These are phyloP conservation scores for Globisporangium uncinulatum DNA, from an alignment of 352 stramenopile genomes.

Conservation along the genomic window DNA sequence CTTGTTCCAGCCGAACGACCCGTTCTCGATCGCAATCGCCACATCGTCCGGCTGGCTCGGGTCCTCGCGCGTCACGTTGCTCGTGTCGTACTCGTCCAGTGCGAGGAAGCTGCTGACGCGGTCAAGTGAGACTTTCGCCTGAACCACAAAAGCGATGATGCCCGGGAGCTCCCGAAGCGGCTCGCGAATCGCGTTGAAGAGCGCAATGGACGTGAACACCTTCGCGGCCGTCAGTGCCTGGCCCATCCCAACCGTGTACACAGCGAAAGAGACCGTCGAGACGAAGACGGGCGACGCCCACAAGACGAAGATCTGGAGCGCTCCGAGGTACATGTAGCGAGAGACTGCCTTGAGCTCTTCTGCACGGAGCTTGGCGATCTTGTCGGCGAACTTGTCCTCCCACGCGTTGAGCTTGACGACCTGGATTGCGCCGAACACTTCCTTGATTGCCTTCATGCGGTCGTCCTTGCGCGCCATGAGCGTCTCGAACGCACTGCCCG, in stretches of 20 bases:
- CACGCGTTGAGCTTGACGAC: no score
- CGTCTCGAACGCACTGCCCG: constrained; percentile 41
- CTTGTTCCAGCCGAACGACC: constrained; percentile 21
- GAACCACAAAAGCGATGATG: constrained; percentile 17
- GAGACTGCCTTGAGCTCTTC: no score
- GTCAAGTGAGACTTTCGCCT: constrained; percentile 23
- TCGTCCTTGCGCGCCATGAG: constrained; percentile 48
- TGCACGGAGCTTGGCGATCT: no score
- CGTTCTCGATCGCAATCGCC: constrained; percentile 17
- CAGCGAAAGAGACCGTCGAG: constrained; percentile 25
- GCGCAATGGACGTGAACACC: constrained; percentile 40
- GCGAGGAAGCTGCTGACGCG: constrained; percentile 25
- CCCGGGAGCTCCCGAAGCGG: constrained; percentile 24
- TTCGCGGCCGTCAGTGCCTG: constrained; percentile 30
- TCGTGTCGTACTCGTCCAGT: constrained; percentile 13
- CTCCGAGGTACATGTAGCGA: no score
- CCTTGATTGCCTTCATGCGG: no score
- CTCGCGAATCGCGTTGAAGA: constrained; percentile 33
- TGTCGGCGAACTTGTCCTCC: no score
- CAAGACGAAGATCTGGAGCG: no score
- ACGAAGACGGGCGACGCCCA: no score
- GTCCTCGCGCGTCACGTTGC: constrained; percentile 8
- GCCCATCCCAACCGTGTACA: constrained; percentile 27
- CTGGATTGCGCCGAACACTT: no score
- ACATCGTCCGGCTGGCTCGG: not conserved